These are phyloP conservation scores for Stenocarpella maydis DNA, from an alignment of 2,329 filamentous ascomycete species.

Conservation along the genomic window DNA sequence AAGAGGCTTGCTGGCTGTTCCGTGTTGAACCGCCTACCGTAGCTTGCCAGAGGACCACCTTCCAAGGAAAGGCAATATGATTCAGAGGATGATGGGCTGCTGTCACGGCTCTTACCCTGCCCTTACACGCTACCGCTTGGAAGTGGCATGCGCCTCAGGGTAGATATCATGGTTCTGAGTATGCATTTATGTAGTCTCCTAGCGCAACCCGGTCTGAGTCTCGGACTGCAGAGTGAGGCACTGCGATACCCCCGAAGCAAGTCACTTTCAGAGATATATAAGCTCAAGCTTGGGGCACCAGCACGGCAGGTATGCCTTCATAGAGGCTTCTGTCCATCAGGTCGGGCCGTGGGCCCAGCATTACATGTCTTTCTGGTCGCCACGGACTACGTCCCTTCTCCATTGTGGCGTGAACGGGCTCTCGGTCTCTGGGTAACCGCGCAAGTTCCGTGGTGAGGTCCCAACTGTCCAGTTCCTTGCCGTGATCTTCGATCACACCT, in stretches of 20 bases:
- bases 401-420: background rate
- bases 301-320: background rate
- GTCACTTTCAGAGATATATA: background rate
- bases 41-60: slow-evolving; percentile 1
- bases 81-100: background rate
- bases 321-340: background rate
- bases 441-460: background rate
- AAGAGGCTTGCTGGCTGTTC: background rate
- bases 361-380: background rate
- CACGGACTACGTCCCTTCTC: background rate
- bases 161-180: background rate
- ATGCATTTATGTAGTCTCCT: background rate
- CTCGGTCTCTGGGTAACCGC: background rate
- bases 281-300: background rate
- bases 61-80: background rate
- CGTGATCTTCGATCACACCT: background rate
- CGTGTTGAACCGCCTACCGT: background rate
- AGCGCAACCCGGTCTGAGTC: no score
- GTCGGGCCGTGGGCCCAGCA: no score
- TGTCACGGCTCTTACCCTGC: no score
- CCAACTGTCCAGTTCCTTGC: background rate
- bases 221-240: background rate
- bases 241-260: background rate
- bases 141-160: background rate
- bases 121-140: no score